phyloP scores from a whole-genome alignment of 2,329 filamentous ascomycete genomes.

The Verticillium nonalfalfae region DNA sequence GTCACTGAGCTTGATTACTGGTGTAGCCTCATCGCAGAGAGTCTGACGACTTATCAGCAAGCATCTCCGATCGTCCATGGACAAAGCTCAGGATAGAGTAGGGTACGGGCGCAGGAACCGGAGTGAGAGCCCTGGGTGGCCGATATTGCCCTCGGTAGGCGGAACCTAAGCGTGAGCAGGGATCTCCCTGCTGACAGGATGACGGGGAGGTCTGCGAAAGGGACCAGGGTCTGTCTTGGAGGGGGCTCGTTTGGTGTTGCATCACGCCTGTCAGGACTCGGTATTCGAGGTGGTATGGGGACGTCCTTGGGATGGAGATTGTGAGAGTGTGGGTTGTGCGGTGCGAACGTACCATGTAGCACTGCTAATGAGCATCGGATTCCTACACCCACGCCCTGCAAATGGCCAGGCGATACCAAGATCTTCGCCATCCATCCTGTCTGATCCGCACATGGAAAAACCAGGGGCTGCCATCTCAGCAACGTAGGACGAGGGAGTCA shows the following conservation, averaged over 20 bases:
- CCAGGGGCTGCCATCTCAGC: not conserved
- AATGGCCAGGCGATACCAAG: not conserved
- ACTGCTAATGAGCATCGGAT: not conserved
- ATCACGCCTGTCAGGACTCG: not conserved
- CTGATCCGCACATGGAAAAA: not conserved
- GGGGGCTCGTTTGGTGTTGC: not conserved
- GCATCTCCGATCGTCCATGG: not conserved
- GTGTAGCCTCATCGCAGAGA: not conserved
- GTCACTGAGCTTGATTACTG: not conserved
- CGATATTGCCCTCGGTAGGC: not conserved
- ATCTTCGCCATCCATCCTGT: not conserved
- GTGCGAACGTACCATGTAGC: not conserved
- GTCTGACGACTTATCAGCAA: not conserved
- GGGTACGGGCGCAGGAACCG: not conserved
- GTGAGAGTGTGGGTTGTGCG: not conserved
- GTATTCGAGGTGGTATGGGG: not conserved
- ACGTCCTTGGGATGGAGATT: not conserved
- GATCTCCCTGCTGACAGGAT: not conserved
- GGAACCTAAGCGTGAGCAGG: not conserved
- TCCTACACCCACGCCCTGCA: not conserved
- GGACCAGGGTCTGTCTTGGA: not conserved
- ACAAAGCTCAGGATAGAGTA: not conserved
- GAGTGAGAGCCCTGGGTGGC: not conserved
- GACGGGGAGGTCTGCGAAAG: not conserved
- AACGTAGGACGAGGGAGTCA: not conserved